Percentiles rank a stretch among this genome's conserved stretches.
These are phyloP conservation scores for Lentinus tigrinus DNA, from an alignment of 768 basidiomycete species.

Conservation along the genomic window DNA sequence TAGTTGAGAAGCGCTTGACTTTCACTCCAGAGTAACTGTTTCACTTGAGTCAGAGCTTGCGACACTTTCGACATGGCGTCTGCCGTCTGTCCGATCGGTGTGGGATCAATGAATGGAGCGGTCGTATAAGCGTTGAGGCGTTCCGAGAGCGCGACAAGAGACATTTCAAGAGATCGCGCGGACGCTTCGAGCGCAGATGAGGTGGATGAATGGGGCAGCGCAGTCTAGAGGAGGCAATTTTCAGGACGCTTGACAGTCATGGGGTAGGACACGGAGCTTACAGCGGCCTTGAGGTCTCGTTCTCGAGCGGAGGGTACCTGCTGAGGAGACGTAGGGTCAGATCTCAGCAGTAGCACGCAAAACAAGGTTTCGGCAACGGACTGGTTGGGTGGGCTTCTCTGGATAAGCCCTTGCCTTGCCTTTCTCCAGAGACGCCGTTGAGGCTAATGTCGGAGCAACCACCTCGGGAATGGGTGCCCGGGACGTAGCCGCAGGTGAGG, in stretches of 20 bases:
- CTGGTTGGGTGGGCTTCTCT: neutral
- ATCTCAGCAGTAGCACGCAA: too few relatives aligned
- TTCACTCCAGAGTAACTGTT: conserved; percentile 53
- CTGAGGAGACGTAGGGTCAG: too few relatives aligned
- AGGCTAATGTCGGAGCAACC: neutral
- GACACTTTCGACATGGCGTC: conserved; percentile 68
- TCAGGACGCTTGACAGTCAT: neutral
- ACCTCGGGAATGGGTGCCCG: neutral
- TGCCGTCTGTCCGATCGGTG: conserved; percentile 55
- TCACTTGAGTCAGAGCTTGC: conserved; percentile 59
- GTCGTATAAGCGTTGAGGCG: conserved; percentile 47
- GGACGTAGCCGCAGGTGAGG: neutral
- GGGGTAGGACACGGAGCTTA: neutral
- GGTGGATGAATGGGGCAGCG: conserved; percentile 1
- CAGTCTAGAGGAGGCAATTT: neutral
- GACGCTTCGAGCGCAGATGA: conserved; percentile 35
- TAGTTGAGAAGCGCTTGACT: conserved; percentile 24
- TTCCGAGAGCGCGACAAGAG: conserved; percentile 51
- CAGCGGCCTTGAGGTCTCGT: neutral
- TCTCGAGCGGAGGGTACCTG: too few relatives aligned
- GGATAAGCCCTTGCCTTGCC: conserved; percentile 4
- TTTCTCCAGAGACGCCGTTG: neutral
- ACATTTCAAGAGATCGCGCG: conserved; percentile 48
- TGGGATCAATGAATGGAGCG: conserved; percentile 41
- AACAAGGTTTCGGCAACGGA: neutral